Evolutionary conservation across 1,139 yeast species (phyloP).

Genomic region (Geotrichum phurueaensis): DNA sequence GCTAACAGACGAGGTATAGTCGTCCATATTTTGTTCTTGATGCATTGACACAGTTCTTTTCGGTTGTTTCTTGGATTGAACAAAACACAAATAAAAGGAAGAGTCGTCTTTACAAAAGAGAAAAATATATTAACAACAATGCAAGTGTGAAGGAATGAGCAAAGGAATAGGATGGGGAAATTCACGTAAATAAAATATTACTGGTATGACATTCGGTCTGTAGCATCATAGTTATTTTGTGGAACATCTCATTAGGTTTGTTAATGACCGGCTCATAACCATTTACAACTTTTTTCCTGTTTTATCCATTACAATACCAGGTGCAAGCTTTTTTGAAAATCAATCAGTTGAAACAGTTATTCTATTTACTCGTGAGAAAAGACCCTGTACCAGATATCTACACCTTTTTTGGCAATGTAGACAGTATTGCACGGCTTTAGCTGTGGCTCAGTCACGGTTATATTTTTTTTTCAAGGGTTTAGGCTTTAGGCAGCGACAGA

Average conservation of each 20-base stretch:
- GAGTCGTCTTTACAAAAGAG: neutral
- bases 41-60: neutral
- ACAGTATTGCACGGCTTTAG: too few species aligned
- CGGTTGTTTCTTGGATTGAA: neutral
- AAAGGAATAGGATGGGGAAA: neutral
- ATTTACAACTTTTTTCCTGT: conserved; percentile 3
- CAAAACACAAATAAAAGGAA: neutral
- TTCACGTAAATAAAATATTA: neutral
- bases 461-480: too few species aligned
- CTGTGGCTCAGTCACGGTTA: too few species aligned
- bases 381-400: too few species aligned
- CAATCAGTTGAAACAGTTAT: neutral
- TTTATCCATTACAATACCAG: neutral
- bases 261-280: neutral
- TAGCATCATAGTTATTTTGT: neutral
- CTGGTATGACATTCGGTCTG: neutral
- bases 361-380: too few species aligned
- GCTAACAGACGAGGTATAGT: neutral
- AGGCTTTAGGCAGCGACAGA: too few species aligned
- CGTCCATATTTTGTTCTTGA: neutral
- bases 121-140: neutral
- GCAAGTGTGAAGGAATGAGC: too few species aligned
- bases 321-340: neutral
- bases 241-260: neutral
- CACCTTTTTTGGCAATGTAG: too few species aligned